Base-by-base conservation (phyloP, 768 basidiomycete species). In the Naematelia aurantialba region DNA sequence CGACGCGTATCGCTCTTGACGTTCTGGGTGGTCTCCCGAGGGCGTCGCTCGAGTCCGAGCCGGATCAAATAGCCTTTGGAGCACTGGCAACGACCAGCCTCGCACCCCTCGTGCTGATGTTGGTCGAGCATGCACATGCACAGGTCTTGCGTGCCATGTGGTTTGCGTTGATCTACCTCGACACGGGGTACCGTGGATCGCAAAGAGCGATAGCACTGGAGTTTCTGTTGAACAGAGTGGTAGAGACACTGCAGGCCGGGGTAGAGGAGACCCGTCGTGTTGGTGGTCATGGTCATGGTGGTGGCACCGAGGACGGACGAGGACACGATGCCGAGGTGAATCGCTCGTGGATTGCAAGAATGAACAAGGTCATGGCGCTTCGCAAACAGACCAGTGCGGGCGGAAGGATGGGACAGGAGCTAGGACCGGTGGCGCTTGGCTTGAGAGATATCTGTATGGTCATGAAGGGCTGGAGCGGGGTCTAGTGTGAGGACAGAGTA, bases 91-190 rank as follows among this genome's bases (percentile, higher is more conserved):
- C 56, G 3, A 51, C 56, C 12, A 51, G 47, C 17, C 26, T 58
- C 4, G 56, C 56, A 14, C 19, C 56, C 11, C 31, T 47, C 17
- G 22, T 58, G 13, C 22, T 58, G 19, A 58, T 58, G 12, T 24
- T 51, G 19, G 44, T 58, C 26, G 25, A 47, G n/a, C 56, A 51
- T 26, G 21, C 56, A 14, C 48, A 58, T 19, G 29, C 50, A 19
- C 19, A 45, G 22, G 27, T 52, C 34, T 48, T 58, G n/a, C 47
- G 56, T 4, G 47, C 27, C 2, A 21, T 58, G 21, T 58, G 56
- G 56, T 50, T 58, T 21, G 56, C 56, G 2, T 31, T 58, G 14
- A 19, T 52, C 31, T 58, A 27, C 21, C 56, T 58, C 5, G 27
- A 24, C 14, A 30, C 39, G 48, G 47, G 52, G 42, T 58, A 58